Base-by-base conservation (phyloP, 305 asterid species). In the Fraxinus angustifolia region DNA sequence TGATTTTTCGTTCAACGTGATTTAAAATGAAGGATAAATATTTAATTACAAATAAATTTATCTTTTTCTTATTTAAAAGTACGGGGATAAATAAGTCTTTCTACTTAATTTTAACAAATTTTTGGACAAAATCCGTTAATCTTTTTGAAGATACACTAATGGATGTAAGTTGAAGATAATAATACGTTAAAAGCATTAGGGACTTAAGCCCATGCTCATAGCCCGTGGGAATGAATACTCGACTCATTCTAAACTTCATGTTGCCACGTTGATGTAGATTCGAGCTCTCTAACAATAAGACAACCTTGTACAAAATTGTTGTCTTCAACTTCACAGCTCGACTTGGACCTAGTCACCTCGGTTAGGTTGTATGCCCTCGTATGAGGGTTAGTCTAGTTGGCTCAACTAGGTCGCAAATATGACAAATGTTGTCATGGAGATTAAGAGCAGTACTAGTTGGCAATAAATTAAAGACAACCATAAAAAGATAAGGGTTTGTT, bases 401-500 rank as follows among this genome's bases (percentile, higher is more conserved):
- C 53, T 42, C 53, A n/a, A 38, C 45, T 38, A 8, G 42, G 2
- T 36, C 45, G 10, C 12, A 38, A 38, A 7, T 38, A 38, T 38
- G 11, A 38, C 45, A 38, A 8, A 8, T 38, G 45, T 38, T 38
- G 45, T 38, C 45, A 38, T 1, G 45, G 45, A 38, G 45, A 38
- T 38, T 38, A 38, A 38, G 45, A 38, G 45, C 45, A 38, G 45
- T 10, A 38, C 12, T 38, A 7, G 45, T 38, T 38, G 45, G 45
- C 45, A 38, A 38, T 8, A 38, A 38, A 38, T 38, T 38, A 38
- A 38, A 38, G 45, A 38, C 45, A 38, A 38, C 45, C 45, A 38
- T 38, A 38, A 38, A 38, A 38, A 38, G 45, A 7, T 38, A 23
- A 38, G 45, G 45, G 50, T 84, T 84, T 82, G 77, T 65, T 56